Percentiles rank a stretch among this genome's conserved stretches.
Evolutionary conservation across 1,139 yeast species (phyloP).

Genomic region (Blastobotrys petasosporus): DNA sequence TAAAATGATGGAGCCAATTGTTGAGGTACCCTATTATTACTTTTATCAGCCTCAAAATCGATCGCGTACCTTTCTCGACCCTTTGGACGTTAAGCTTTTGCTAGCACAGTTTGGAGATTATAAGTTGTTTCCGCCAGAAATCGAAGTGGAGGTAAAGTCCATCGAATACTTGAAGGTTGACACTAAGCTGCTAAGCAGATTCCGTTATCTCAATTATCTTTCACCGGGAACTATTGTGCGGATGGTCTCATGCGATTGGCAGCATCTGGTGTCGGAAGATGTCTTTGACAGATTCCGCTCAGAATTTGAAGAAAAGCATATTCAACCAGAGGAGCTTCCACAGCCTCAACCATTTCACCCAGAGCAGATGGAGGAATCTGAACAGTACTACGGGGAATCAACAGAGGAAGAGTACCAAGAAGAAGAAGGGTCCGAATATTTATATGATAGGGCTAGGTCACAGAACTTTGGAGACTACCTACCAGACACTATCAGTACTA

Average conservation of each 20-base stretch:
- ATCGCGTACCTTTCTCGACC: slow-evolving; percentile 12
- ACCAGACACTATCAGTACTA: not conserved
- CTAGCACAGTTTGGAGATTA: slow-evolving; percentile 10
- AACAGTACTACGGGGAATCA: not conserved
- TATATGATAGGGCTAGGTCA: not conserved
- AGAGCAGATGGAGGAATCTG: slow-evolving; percentile 1
- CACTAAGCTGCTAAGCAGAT: slow-evolving; percentile 5
- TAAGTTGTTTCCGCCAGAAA: slow-evolving; percentile 11
- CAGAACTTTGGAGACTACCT: slow-evolving; percentile 2
- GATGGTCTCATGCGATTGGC: slow-evolving; percentile 16
- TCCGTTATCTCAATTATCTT: slow-evolving; percentile 15
- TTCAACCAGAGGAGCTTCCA: not conserved
- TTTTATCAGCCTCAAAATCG: slow-evolving; percentile 15
- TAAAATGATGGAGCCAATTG: not conserved
- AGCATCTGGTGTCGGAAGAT: slow-evolving; percentile 1
- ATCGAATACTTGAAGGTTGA: slow-evolving; percentile 7
- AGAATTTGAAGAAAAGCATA: slow-evolving; percentile 5
- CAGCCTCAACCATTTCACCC: slow-evolving; percentile 6
- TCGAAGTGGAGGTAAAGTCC: slow-evolving; percentile 6
- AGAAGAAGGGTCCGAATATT: not conserved
- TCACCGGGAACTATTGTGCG: slow-evolving; percentile 13
- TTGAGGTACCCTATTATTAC: slow-evolving; percentile 10
- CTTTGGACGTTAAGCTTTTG: slow-evolving; percentile 13
- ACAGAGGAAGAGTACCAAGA: not conserved
- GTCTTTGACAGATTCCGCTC: slow-evolving; percentile 4